phyloP scores from a whole-genome alignment of 257 asterid species.

The Rauvolfia tetraphylla region DNA sequence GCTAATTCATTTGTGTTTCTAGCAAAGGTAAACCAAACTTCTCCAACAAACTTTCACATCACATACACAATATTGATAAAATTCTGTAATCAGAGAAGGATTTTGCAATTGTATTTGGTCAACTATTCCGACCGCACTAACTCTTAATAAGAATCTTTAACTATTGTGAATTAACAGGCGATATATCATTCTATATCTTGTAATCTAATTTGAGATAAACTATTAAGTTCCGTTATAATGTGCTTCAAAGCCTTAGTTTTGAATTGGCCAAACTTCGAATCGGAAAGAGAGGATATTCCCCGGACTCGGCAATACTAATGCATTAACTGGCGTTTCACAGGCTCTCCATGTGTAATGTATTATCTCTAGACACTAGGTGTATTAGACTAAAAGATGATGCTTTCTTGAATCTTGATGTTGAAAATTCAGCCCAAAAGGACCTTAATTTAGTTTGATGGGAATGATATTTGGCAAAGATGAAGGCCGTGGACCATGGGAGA shows the following conservation, averaged over 20 bases:
- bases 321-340: neutral
- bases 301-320: neutral
- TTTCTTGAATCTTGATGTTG: neutral
- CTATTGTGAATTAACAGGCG: no score
- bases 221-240: no score
- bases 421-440: neutral
- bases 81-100: no score
- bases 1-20: neutral
- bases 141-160: no score
- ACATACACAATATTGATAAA: no score
- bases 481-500: conserved; percentile 7
- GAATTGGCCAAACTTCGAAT: no score
- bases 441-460: neutral
- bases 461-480: neutral
- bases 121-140: no score
- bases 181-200: no score
- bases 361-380: neutral
- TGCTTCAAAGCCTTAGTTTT: no score
- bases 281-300: neutral
- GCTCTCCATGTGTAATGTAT: neutral
- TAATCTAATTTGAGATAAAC: neutral
- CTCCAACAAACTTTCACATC: neutral
- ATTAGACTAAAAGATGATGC: neutral
- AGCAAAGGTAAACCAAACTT: neutral
- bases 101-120: no score